phyloP scores from a whole-genome alignment of 2,329 filamentous ascomycete species.

The Fusarium anguioides region DNA sequence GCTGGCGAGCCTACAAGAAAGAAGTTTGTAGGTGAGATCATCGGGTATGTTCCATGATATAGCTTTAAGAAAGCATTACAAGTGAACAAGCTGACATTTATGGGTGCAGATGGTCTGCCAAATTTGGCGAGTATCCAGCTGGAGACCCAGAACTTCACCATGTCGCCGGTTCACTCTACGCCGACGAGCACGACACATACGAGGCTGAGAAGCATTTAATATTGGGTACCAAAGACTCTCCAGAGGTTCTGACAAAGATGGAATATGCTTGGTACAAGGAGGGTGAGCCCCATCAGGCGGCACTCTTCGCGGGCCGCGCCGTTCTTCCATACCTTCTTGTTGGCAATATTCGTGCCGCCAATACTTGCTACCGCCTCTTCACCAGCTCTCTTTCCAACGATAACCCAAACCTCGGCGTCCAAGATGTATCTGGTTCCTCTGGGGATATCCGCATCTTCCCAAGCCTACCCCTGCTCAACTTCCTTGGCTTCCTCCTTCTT shows the following conservation, averaged over 20 bases:
- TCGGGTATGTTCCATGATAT: slow-evolving; percentile 65
- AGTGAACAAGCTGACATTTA: slow-evolving; percentile 12
- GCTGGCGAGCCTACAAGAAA: slow-evolving; percentile 89
- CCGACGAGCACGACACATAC: slow-evolving; percentile 92
- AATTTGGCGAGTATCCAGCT: slow-evolving; percentile 85
- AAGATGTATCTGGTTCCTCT: slow-evolving; percentile 80
- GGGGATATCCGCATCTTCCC: slow-evolving; percentile 87
- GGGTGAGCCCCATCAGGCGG: slow-evolving; percentile 87
- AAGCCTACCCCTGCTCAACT: slow-evolving; percentile 93
- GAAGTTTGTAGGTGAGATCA: slow-evolving; percentile 88
- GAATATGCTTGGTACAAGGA: slow-evolving; percentile 95
- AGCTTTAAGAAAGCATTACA: not conserved
- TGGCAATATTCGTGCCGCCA: slow-evolving; percentile 90
- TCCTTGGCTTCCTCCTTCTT: slow-evolving; percentile 85
- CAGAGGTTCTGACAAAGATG: slow-evolving; percentile 81
- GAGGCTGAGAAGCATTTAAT: slow-evolving; percentile 92
- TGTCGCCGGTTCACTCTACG: slow-evolving; percentile 86
- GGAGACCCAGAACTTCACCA: slow-evolving; percentile 96
- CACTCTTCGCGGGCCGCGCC: slow-evolving; percentile 85
- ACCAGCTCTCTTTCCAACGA: slow-evolving; percentile 54
- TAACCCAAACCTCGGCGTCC: slow-evolving; percentile 70
- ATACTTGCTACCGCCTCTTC: slow-evolving; percentile 79
- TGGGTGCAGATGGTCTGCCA: slow-evolving; percentile 76
- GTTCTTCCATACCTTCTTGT: slow-evolving; percentile 91
- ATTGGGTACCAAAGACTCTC: slow-evolving; percentile 88